These are phyloP conservation scores for Aspergillus sp. DNA, from an alignment of 2,329 filamentous ascomycete genomes.

Conservation along the genomic window DNA sequence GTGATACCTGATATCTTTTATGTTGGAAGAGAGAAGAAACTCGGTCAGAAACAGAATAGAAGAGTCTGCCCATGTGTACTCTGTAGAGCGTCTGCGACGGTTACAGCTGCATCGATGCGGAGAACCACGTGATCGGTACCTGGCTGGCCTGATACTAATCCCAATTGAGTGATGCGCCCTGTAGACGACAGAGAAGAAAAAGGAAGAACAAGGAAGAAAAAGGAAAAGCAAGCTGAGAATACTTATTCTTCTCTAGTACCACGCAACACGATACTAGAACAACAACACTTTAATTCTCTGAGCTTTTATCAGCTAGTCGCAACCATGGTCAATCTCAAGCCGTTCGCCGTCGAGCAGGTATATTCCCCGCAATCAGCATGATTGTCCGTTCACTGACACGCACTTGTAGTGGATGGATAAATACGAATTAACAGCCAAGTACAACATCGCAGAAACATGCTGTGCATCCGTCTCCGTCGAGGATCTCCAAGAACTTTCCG, in stretches of 20 bases:
- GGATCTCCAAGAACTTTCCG: constrained; percentile 46
- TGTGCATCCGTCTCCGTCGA: constrained; percentile 50
- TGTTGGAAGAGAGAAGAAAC: not conserved
- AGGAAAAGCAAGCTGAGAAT: not conserved
- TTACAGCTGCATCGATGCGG: constrained; percentile 9
- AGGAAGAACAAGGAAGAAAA: not conserved
- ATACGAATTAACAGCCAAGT: constrained; percentile 47
- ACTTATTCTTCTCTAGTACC: not conserved
- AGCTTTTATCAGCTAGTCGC: not conserved
- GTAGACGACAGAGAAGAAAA: not conserved
- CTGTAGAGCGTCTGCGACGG: not conserved
- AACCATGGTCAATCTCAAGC: constrained; percentile 33
- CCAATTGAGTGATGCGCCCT: not conserved
- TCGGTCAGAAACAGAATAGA: not conserved
- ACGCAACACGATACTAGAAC: too few relatives aligned
- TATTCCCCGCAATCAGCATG: constrained; percentile 1
- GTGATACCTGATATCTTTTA: too few relatives aligned
- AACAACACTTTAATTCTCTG: not conserved
- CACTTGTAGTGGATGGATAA: constrained; percentile 49
- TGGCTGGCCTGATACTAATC: not conserved
- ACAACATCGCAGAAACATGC: constrained; percentile 54
- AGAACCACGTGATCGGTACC: constrained; percentile 4
- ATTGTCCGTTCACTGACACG: constrained; percentile 5
- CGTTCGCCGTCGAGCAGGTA: constrained; percentile 60
- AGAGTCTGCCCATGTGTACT: not conserved